Conservation (phyloP, 164 flowering plant genomes). For the Piper betle region DNA sequence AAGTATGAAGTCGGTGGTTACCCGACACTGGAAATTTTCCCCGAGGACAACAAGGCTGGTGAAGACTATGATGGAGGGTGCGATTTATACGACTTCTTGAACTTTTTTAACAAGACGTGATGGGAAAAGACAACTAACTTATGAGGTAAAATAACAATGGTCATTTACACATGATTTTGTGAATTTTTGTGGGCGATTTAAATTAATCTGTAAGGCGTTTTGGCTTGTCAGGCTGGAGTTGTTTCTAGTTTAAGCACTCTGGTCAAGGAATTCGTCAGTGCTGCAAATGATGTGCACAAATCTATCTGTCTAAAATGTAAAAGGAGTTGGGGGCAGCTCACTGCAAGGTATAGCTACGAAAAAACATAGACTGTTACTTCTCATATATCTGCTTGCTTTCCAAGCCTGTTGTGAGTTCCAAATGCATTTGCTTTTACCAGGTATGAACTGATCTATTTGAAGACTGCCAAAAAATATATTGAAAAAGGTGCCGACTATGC, state of each 20-base stretch:
- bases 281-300: slow-evolving; percentile 59
- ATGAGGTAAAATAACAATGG: slow-evolving; percentile 31
- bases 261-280: slow-evolving; percentile 75
- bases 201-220: too few species aligned
- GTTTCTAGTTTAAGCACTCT: slow-evolving; percentile 41
- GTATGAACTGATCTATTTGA: slow-evolving; percentile 74
- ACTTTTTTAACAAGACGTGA: slow-evolving; percentile 87
- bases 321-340: slow-evolving; percentile 62
- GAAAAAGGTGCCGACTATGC: slow-evolving; percentile 76
- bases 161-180: too few species aligned
- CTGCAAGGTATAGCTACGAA: slow-evolving; percentile 39
- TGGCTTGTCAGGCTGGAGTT: slow-evolving; percentile 54
- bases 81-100: slow-evolving; percentile 72
- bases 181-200: too few species aligned
- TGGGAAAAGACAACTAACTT: slow-evolving; percentile 71
- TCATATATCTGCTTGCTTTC: not conserved
- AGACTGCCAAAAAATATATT: slow-evolving; percentile 55
- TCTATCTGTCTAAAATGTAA: slow-evolving; percentile 35
- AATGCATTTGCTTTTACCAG: slow-evolving; percentile 18
- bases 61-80: slow-evolving; percentile 90
- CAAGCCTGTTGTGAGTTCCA: too few species aligned
- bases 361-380: not conserved
- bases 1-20: slow-evolving; percentile 90
- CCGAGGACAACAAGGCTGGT: slow-evolving; percentile 84
- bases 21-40: slow-evolving; percentile 93